Percentiles rank a stretch among this genome's conserved stretches.
Evolutionary conservation across 352 stramenopile genomes (phyloP).

Genomic region (Phytopythium montanum): DNA sequence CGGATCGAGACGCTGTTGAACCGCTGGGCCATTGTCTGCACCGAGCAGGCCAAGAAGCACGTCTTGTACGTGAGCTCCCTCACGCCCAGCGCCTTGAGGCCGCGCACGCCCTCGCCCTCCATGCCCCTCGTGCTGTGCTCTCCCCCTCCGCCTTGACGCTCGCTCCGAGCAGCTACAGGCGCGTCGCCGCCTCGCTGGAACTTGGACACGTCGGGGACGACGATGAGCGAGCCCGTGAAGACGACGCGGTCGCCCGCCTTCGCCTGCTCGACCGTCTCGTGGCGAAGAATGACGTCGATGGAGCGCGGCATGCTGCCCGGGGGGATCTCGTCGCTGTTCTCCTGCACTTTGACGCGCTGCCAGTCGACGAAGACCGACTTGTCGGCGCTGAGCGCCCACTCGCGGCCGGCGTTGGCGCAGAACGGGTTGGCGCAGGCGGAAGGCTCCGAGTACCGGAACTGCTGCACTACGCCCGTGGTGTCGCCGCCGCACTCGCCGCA

Average conservation of each 20-base stretch:
- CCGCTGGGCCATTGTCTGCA: constrained; percentile 90
- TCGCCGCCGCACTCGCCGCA: constrained; percentile 94
- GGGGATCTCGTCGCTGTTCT: constrained; percentile 99
- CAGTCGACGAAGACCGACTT: constrained; percentile 97
- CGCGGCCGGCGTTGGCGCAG: constrained; percentile 87
- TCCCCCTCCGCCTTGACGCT: constrained; percentile 30
- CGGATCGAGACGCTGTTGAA: constrained; percentile 88
- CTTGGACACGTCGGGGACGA: constrained; percentile 95
- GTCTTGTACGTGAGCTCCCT: constrained; percentile 98
- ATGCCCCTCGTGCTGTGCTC: constrained; percentile 80
- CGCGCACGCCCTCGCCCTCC: constrained; percentile 90
- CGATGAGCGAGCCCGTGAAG: constrained; percentile 94
- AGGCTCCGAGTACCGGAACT: constrained; percentile 98
- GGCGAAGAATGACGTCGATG: constrained; percentile 97
- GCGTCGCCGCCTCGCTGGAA: constrained; percentile 78
- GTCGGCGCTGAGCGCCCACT: constrained; percentile 85
- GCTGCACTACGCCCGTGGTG: constrained; percentile 93
- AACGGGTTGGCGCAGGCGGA: constrained; percentile 95
- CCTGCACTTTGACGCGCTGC: constrained; percentile 98
- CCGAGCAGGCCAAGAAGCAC: constrained; percentile 95
- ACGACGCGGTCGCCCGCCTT: constrained; percentile 96
- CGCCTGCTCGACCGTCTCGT: constrained; percentile 97
- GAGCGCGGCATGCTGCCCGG: constrained; percentile 95
- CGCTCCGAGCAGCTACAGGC: constrained; percentile 55
- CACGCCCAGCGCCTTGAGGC: constrained; percentile 94